A percentile compares a stretch with the other conserved stretches of the same genome.
Evolutionary conservation across 176 grass and related monocot genomes (phyloP).

Genomic region (Avena eriantha): DNA sequence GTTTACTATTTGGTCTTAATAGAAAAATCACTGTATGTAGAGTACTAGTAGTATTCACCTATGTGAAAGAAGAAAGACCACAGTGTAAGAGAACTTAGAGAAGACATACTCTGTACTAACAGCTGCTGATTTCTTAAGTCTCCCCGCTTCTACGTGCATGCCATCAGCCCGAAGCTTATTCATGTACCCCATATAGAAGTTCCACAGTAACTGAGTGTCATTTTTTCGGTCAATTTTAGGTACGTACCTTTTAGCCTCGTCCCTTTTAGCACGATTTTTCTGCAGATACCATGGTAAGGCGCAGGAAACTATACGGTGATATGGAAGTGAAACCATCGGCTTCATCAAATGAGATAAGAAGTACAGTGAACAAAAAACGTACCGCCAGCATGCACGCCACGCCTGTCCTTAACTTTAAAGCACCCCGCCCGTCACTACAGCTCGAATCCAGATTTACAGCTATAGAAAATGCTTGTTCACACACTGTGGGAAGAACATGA

Average conservation of each 20-base stretch:
- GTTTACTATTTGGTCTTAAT: no score
- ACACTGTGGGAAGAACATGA: constrained; percentile 46
- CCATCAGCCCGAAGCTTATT: constrained; percentile 60
- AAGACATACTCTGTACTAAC: constrained; percentile 72
- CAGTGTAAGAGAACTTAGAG: background rate
- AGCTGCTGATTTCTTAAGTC: constrained; percentile 63
- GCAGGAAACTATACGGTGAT: background rate
- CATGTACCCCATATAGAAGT: constrained; percentile 75
- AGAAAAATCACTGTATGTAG: background rate
- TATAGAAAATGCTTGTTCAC: constrained; percentile 80
- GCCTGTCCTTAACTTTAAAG: constrained; percentile 83
- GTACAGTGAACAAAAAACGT: constrained; percentile 31
- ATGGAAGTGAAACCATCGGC: background rate
- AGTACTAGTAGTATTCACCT: no score
- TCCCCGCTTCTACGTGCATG: constrained; percentile 71
- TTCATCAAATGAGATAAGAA: background rate
- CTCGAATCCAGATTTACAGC: constrained; percentile 74
- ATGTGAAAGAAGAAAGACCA: background rate
- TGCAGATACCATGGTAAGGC: constrained; percentile 44
- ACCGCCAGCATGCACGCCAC: constrained; percentile 80
- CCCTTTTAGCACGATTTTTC: constrained; percentile 83
- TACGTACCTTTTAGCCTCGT: constrained; percentile 28
- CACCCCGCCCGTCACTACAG: constrained; percentile 68
- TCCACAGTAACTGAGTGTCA: constrained; percentile 78
- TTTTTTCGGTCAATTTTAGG: constrained; percentile 56